Base-by-base conservation (phyloP, 768 basidiomycete genomes). In the Mycena floridula region DNA sequence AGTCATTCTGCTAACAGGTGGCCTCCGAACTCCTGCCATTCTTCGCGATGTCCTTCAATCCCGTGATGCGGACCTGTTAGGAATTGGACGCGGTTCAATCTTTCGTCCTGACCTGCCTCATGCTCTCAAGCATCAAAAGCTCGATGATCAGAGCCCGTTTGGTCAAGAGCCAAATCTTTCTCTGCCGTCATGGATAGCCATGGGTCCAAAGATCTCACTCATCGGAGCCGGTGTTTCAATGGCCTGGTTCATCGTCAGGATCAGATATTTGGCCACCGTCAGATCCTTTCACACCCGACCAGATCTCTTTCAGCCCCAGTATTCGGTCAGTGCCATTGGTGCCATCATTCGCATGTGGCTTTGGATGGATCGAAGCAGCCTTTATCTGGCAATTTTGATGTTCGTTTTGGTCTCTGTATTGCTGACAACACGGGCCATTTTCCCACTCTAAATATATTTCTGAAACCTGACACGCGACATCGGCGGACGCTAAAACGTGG, bases 1-100 rank as follows among this genome's bases (percentile, higher is more conserved):
- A 1, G 66, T 85, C 6, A 69, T 93, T 50, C 66, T 93, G 23
- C 74, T 94, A 22, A 93, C 91, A 0, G 91, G 91, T 23, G 89
- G 89, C 20, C 73, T 95, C 30, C 68, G 73, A 20, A 78, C 82
- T 0, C 75, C 78, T 13, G 61, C 70, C 0, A 70, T 77, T 24
- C 66, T 92, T 28, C 60, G 69, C 9, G 58, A 64, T 13, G 85
- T 76, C 1, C 69, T 90, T 13, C 50, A 56, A 0, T 62, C 73
- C 7, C 62, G 62, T 5, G 78, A 89, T 46, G 76, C 89, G 0
- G 74, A 94, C 59, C 67, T 93, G 20, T 67, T 91, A 25, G 92
- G 92, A 0, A 68, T 94, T 15, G 92, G 81, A 5, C 71, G 92
- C 44, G 69, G 70, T 12, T 73, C 89, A 0, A 62, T 88, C 16